Evolutionary conservation across 257 asterid genomes (phyloP).

Genomic region (Salvia hispanica): DNA sequence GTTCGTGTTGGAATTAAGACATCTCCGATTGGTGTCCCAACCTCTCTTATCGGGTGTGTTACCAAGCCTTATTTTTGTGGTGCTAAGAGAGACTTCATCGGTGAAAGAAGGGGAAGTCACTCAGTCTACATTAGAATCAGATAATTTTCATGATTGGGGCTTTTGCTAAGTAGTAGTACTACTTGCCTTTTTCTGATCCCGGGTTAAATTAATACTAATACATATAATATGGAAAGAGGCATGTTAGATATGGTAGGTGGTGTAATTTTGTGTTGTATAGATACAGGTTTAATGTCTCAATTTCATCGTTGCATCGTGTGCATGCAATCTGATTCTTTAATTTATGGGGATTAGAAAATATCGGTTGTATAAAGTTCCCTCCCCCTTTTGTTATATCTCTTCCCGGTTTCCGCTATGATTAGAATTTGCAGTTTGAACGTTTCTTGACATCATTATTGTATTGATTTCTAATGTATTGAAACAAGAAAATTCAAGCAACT

Average conservation of each 20-base stretch:
- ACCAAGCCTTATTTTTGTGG: conserved; percentile 8
- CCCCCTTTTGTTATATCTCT: background rate
- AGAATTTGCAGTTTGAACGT: conserved; percentile 5
- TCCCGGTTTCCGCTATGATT: conserved; percentile 1
- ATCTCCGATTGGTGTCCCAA: background rate
- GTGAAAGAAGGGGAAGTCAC: conserved; percentile 22
- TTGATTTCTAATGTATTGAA: conserved; percentile 2
- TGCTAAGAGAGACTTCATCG: conserved; percentile 18
- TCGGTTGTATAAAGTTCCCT: conserved; percentile 31
- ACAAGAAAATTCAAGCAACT: background rate
- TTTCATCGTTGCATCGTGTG: too few species aligned
- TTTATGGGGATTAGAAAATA: conserved; percentile 28
- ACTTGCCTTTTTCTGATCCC: conserved; percentile 5
- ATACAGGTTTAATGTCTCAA: conserved; percentile 22
- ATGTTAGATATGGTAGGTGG: conserved; percentile 19
- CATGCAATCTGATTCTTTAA: conserved; percentile 30
- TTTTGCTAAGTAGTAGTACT: background rate
- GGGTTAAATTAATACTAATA: background rate
- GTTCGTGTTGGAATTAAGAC: conserved; percentile 4
- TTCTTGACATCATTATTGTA: background rate
- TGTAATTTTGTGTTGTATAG: conserved; percentile 30
- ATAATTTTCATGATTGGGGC: conserved; percentile 23
- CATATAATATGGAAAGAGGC: conserved; percentile 26
- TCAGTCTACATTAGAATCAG: background rate
- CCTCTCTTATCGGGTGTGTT: background rate